Conservation (phyloP, 2,329 filamentous ascomycete species). For the Boeremia exigua region DNA sequence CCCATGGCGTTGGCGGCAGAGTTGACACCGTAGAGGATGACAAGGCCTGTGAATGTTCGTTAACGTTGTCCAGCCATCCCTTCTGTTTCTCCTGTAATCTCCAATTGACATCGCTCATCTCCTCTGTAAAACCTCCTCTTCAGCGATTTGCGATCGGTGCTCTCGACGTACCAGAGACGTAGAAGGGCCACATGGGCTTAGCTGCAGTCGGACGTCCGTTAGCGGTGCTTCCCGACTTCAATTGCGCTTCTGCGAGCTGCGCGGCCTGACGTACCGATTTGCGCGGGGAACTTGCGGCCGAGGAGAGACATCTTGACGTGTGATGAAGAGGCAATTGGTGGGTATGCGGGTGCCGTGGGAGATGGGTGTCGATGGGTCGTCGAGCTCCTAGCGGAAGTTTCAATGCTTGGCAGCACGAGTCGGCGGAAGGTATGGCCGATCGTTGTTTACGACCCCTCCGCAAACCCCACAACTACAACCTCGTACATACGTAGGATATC, state of each 20-base stretch:
- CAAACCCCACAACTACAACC: slow-evolving; percentile 25
- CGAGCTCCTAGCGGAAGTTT: slow-evolving; percentile 18
- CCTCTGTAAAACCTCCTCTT: background rate
- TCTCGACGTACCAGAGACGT: slow-evolving; percentile 80
- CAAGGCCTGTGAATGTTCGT: slow-evolving; percentile 64
- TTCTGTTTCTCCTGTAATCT: background rate
- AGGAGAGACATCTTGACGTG: slow-evolving; percentile 53
- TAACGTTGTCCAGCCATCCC: slow-evolving; percentile 18
- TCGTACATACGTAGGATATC: background rate
- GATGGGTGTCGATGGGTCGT: slow-evolving; percentile 32
- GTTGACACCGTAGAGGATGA: slow-evolving; percentile 93
- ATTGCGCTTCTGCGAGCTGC: background rate
- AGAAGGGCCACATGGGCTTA: slow-evolving; percentile 91
- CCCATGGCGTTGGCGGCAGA: slow-evolving; percentile 77
- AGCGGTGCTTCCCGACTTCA: slow-evolving; percentile 28
- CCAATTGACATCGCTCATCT: background rate
- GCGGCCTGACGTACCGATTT: slow-evolving; percentile 52
- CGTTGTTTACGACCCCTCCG: slow-evolving; percentile 23
- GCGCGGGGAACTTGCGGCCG: slow-evolving; percentile 59
- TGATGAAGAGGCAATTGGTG: slow-evolving; percentile 39
- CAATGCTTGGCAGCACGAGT: slow-evolving; percentile 35
- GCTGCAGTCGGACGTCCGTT: slow-evolving; percentile 62
- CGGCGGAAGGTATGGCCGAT: slow-evolving; percentile 29
- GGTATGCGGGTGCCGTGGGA: slow-evolving; percentile 39
- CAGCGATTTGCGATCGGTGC: background rate